Percentiles rank a stretch among this genome's conserved stretches.
phyloP scores from a whole-genome alignment of 1,139 yeast species.

The Magnusiomyces magnusii region DNA sequence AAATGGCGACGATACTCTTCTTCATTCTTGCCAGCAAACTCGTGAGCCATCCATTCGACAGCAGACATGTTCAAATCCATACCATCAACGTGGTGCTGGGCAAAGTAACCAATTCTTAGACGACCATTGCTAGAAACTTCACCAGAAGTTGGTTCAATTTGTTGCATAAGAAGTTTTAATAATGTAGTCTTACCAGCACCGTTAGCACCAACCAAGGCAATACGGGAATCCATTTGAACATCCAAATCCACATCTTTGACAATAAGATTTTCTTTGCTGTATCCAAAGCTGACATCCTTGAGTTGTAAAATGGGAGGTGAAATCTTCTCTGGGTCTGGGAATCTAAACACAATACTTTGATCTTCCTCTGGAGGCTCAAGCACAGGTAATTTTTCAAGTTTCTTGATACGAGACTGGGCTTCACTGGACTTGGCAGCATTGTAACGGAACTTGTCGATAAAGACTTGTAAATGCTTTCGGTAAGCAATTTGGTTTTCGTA shows the following conservation, averaged over 20 bases:
- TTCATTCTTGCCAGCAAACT: conserved; percentile 89
- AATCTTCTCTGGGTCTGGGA: conserved; percentile 89
- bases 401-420: conserved; percentile 96
- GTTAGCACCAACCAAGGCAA: conserved; percentile 96
- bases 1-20: conserved; percentile 96
- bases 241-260: conserved; percentile 77
- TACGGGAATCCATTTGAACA: conserved; percentile 88
- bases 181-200: conserved; percentile 99
- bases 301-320: conserved; percentile 93
- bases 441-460: conserved; percentile 92
- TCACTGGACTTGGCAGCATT: conserved; percentile 97
- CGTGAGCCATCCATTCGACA: conserved; percentile 86
- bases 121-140: conserved; percentile 73
- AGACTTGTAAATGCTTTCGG: conserved; percentile 85
- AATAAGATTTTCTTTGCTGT: conserved; percentile 52
- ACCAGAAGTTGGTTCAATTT: conserved; percentile 64
- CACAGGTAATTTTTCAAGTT: conserved; percentile 85
- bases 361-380: conserved; percentile 96
- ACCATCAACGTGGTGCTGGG: conserved; percentile 99
- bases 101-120: conserved; percentile 90
- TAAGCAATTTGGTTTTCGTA: conserved; percentile 96
- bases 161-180: conserved; percentile 76
- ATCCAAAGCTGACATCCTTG: conserved; percentile 82
- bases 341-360: conserved; percentile 71
- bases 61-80: conserved; percentile 88